Evolutionary conservation across 2,329 filamentous ascomycete genomes (phyloP).

Genomic region (Alternaria incomplexa): DNA sequence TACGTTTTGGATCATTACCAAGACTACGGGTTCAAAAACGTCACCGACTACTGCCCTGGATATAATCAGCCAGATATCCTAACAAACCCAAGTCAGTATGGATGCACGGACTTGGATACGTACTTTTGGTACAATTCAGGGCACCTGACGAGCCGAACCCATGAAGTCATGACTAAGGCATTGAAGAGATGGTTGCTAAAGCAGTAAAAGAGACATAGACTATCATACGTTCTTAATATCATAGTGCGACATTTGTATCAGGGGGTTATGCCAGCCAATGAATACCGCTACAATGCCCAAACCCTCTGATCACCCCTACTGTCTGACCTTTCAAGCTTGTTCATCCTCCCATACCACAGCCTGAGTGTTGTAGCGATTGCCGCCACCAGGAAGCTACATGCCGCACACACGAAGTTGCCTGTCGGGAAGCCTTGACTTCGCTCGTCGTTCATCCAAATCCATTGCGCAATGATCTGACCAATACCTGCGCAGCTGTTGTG

Average conservation of each 20-base stretch:
- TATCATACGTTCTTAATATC: background rate
- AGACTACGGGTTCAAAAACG: constrained; percentile 54
- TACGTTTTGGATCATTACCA: constrained; percentile 51
- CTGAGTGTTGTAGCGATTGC: background rate
- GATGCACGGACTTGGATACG: constrained; percentile 51
- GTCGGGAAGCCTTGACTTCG: background rate
- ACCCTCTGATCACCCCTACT: constrained; percentile 1
- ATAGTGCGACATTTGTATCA: background rate
- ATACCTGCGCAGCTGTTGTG: constrained; percentile 1
- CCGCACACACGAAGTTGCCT: background rate
- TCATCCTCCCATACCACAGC: constrained; percentile 2
- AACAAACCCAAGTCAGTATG: constrained; percentile 53
- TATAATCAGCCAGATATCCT: constrained; percentile 57
- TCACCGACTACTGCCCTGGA: constrained; percentile 53
- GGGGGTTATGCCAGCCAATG: background rate
- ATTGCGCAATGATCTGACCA: constrained; percentile 2
- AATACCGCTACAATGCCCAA: constrained; percentile 1
- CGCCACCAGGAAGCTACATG: background rate
- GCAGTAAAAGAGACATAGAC: constrained; percentile 2
- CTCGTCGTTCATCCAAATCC: constrained; percentile 1
- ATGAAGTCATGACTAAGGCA: constrained; percentile 46
- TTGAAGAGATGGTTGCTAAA: constrained; percentile 26
- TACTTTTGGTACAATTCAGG: constrained; percentile 60
- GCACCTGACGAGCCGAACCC: constrained; percentile 54
- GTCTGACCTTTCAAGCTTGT: constrained; percentile 1